These are phyloP conservation scores for Phtheirospermum japonicum DNA, from an alignment of 257 asterid species.

Conservation along the genomic window DNA sequence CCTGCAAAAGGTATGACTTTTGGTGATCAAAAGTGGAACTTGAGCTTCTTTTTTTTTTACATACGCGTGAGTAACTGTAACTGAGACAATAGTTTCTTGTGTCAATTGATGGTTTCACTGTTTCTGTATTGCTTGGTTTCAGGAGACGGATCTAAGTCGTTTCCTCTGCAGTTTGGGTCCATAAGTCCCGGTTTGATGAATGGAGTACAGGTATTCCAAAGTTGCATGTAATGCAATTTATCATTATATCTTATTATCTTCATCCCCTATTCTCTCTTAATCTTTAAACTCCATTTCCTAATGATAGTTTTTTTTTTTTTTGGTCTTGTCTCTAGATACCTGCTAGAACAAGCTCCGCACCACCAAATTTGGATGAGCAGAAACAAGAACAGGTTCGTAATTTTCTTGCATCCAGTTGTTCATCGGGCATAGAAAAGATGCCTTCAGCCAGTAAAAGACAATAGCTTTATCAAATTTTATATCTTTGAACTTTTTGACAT, in stretches of 20 bases:
- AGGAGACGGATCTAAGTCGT: conserved; percentile 60
- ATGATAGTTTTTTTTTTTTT: not conserved
- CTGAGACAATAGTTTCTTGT: conserved; percentile 5
- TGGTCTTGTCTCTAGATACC: conserved; percentile 55
- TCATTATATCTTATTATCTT: not conserved
- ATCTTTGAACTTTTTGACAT: not conserved
- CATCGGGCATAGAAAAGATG: not conserved
- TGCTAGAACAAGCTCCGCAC: conserved; percentile 92
- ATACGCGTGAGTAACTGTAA: not conserved
- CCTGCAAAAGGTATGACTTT: conserved; percentile 58
- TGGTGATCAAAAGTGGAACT: conserved; percentile 1
- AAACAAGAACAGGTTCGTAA: conserved; percentile 72
- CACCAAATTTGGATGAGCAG: conserved; percentile 95
- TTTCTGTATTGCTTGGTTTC: conserved; percentile 36
- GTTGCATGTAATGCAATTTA: conserved; percentile 16
- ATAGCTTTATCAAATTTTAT: not conserved
- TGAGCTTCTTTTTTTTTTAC: not conserved
- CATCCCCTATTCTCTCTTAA: not conserved
- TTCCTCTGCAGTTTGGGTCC: conserved; percentile 89
- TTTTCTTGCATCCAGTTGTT: conserved; percentile 23
- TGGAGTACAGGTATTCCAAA: conserved; percentile 65
- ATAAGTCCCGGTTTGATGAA: conserved; percentile 78
- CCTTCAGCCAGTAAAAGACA: conserved; percentile 8
- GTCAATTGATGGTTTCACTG: conserved; percentile 22
- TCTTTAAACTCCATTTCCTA: conserved; percentile 19